Base-by-base conservation (phyloP, 225 moss, liverwort and hornwort genomes). In the Neckera pumila region DNA sequence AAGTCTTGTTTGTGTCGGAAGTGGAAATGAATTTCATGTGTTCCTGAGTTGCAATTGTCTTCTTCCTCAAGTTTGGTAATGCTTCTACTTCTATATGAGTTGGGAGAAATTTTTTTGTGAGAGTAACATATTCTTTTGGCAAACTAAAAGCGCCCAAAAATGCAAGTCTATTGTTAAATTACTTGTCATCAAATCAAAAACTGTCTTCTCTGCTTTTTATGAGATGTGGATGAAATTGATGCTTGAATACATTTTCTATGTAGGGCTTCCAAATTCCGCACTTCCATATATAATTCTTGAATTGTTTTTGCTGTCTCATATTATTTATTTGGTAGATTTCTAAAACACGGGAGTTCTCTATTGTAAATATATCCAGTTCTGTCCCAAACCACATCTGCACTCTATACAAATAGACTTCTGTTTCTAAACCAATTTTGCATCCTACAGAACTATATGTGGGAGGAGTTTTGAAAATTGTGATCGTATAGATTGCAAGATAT, bases 171-270 rank as follows among this genome's bases (percentile, higher is more conserved):
- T 33, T 76, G 3, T 13, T 33, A 33, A 51, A 33, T 49, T 49
- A 13, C 3, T 20, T 76, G 51, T 76, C 8, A 8, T 12, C 2
- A 20, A 51, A 51, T 51, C 0, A 51, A 0, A 19, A 49, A 12
- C 0, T 4, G 2, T 0, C 20, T 33, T 13, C 7, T 0, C 2
- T 0, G 0, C 6, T 49, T 33, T 49, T 20, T 12, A 7, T 0
- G 0, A 33, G 33, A 30, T 75, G 49, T 12, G 1, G 12, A 33
- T 33, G 33, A 49, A 49, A 7, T 20, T 33, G 3, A 2, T 31
- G 2, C 20, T 2, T 33, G 13, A 2, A 33, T 12, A 75, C 16
- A 43, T 16, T 28, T 17, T 3, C 10, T 27, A 28, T 10, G 2
- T 7, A 12, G 3, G 18, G 11, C 33, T 31, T 75, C 20, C 10